Conservation (phyloP, 495 filamentous ascomycete species). For the Aspergillus sclerotiicarbonarius region DNA sequence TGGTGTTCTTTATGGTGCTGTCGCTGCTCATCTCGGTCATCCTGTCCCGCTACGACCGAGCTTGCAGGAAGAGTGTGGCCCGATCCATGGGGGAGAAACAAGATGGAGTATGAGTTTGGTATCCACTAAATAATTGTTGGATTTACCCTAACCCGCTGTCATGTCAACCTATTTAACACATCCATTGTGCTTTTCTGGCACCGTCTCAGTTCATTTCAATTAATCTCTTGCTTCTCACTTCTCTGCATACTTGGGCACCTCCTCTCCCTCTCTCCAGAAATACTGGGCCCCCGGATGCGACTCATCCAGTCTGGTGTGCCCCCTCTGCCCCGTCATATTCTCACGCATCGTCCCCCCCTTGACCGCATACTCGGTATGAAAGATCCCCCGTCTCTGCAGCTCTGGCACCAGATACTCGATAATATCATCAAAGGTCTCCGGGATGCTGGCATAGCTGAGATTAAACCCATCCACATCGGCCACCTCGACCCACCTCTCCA, state of each 20-base stretch:
- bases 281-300: constrained; percentile 46
- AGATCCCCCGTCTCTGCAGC: constrained; percentile 44
- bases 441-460: constrained; percentile 56
- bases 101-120: no score
- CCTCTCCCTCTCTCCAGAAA: constrained; percentile 41
- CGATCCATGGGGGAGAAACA: no score
- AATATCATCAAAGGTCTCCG: constrained; percentile 63
- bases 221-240: not conserved
- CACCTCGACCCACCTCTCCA: constrained; percentile 60
- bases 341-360: constrained; percentile 47
- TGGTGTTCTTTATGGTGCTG: no score
- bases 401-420: constrained; percentile 48
- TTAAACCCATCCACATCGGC: constrained; percentile 66
- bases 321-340: constrained; percentile 33
- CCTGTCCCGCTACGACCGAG: no score
- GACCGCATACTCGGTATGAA: constrained; percentile 46
- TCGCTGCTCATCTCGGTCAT: no score
- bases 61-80: no score
- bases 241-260: constrained; percentile 25
- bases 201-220: no score
- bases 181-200: no score
- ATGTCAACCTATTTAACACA: no score
- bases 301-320: constrained; percentile 29
- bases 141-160: no score
- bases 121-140: no score